Conservation (phyloP, 345 rosid species). For the Citrus maxima region DNA sequence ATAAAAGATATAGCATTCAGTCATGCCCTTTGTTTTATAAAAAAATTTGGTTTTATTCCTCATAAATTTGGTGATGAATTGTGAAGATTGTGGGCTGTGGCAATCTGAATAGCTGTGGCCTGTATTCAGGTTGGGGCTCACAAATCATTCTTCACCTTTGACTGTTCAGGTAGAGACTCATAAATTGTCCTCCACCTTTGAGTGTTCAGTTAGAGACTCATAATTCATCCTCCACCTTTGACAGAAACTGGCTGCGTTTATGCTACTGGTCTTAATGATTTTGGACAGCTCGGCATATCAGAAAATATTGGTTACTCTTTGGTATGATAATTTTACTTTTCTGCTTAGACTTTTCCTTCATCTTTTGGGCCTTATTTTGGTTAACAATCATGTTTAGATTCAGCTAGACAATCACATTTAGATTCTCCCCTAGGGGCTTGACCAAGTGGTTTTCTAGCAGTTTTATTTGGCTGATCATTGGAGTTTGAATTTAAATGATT, state of each 20-base stretch:
- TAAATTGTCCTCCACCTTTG: conserved; percentile 16
- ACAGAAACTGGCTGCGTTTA: conserved; percentile 79
- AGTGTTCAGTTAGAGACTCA: conserved; percentile 14
- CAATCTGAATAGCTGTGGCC: neutral
- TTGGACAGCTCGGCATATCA: conserved; percentile 75
- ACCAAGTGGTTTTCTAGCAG: too few relatives aligned
- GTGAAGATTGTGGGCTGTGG: neutral
- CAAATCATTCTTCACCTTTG: conserved; percentile 17
- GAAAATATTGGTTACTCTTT: conserved; percentile 39
- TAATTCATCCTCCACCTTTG: conserved; percentile 16
- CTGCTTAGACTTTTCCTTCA: neutral
- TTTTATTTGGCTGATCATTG: too few relatives aligned
- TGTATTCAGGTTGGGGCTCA: conserved; percentile 15
- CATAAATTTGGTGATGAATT: conserved; percentile 12
- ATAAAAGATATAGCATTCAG: neutral
- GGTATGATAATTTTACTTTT: conserved; percentile 37
- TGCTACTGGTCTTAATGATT: conserved; percentile 90
- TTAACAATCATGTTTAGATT: neutral
- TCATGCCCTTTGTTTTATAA: neutral
- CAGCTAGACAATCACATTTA: neutral
- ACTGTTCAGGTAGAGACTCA: conserved; percentile 14
- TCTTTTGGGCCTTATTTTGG: neutral
- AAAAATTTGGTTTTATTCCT: neutral
- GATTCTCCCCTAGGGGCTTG: neutral
- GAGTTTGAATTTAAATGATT: neutral